Percentiles rank a stretch among this genome's conserved stretches.
These are phyloP conservation scores for Euryodendron excelsum DNA, from an alignment of 148 eudicot genomes.

Conservation along the genomic window DNA sequence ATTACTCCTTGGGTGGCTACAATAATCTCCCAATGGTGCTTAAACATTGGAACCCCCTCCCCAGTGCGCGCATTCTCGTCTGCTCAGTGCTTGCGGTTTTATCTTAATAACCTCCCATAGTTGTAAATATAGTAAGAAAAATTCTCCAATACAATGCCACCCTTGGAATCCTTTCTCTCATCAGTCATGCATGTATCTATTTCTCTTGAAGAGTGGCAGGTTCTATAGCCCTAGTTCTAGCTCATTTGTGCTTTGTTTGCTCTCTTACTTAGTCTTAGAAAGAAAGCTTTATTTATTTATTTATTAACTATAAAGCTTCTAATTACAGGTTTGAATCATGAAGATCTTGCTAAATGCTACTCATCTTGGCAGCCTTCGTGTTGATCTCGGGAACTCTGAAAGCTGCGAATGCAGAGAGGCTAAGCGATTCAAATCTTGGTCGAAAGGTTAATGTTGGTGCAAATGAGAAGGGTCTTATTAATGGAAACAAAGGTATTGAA, in stretches of 20 bases:
- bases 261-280: too few species aligned
- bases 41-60: too few species aligned
- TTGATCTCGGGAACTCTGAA: not conserved
- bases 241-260: not conserved
- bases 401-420: not conserved
- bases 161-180: not conserved
- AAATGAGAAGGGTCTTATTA: not conserved
- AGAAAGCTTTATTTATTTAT: too few species aligned
- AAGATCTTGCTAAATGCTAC: not conserved
- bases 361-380: not conserved
- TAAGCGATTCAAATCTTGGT: not conserved
- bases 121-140: not conserved
- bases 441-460: not conserved
- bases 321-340: not conserved
- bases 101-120: not conserved
- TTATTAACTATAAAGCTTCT: too few species aligned
- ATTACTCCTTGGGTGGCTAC: not conserved
- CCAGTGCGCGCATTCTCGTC: not conserved
- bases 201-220: not conserved
- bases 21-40: not conserved
- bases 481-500: not conserved
- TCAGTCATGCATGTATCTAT: not conserved
- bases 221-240: not conserved
- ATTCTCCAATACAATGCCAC: not conserved
- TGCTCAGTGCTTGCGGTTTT: not conserved